Conservation (phyloP, 208 protist genomes). For the Lotmaria passim region DNA sequence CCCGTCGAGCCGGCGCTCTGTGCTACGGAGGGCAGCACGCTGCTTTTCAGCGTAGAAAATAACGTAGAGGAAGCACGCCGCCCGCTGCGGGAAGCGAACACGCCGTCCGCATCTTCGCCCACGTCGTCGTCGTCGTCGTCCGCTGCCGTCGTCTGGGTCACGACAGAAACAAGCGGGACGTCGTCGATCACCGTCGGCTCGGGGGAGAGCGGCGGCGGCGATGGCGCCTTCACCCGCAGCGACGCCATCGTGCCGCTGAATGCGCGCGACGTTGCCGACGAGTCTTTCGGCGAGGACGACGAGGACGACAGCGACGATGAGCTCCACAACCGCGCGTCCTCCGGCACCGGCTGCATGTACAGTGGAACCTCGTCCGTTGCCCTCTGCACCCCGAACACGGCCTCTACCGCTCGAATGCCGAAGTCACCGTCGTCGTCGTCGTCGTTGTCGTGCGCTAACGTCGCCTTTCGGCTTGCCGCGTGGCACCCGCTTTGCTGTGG, state of each 20-base stretch:
- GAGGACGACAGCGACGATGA: conserved; percentile 13
- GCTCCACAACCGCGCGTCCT: conserved; percentile 7
- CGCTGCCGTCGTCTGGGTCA: background rate
- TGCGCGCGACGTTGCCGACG: background rate
- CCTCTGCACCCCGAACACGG: conserved; percentile 7
- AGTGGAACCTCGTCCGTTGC: conserved; percentile 2
- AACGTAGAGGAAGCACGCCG: background rate
- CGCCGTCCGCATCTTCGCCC: background rate
- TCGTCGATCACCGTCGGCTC: conserved; percentile 9
- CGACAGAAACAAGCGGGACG: background rate
- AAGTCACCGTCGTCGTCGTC: conserved; percentile 10
- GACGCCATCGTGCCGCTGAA: background rate
- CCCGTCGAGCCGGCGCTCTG: background rate
- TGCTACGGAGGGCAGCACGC: background rate
- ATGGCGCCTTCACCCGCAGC: background rate
- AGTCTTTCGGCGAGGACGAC: background rate
- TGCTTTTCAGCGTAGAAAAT: background rate
- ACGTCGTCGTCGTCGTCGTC: background rate
- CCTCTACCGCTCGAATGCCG: conserved; percentile 8
- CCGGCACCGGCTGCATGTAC: conserved; percentile 10
- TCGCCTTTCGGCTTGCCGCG: no score
- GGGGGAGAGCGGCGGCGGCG: conserved; percentile 1
- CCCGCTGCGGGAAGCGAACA: background rate
- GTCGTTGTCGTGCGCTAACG: no score
- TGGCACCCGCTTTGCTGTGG: background rate